A percentile compares a stretch with the other conserved stretches of the same genome.
phyloP scores from a whole-genome alignment of 805 yeast species.

The Dipodascopsis tothii region DNA sequence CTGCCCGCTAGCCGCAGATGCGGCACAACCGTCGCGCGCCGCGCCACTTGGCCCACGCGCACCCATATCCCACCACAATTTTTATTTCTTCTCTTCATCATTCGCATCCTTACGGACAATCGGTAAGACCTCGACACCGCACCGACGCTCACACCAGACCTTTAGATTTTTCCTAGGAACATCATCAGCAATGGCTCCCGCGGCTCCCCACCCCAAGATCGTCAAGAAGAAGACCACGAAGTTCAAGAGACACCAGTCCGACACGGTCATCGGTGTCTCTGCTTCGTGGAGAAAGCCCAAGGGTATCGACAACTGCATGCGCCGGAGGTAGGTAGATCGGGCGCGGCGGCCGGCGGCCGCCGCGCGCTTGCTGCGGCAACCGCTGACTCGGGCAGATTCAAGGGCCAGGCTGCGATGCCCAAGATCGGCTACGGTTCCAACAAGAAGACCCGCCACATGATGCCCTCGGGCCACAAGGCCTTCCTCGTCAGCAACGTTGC shows the following conservation, averaged over 20 bases:
- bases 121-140: no score
- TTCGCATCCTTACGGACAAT: no score
- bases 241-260: slow-evolving; percentile 99
- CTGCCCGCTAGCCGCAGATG: no score
- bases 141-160: no score
- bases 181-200: slow-evolving; percentile 72
- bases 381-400: slow-evolving; percentile 54
- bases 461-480: slow-evolving; percentile 97
- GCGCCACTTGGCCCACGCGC: no score
- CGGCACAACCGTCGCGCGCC: no score
- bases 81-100: no score
- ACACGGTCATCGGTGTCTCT: slow-evolving; percentile 96
- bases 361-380: neutral
- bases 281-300: slow-evolving; percentile 99
- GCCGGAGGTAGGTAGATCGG: slow-evolving; percentile 51
- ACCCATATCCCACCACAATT: no score
- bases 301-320: slow-evolving; percentile 99
- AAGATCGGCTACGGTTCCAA: slow-evolving; percentile 99
- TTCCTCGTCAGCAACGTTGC: slow-evolving; percentile 85
- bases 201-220: slow-evolving; percentile 97
- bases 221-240: slow-evolving; percentile 98
- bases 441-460: slow-evolving; percentile 94
- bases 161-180: neutral
- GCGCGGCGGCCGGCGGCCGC: neutral
- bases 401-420: slow-evolving; percentile 99